phyloP scores from a whole-genome alignment of 257 asterid genomes.

The Solanum chmielewskii region DNA sequence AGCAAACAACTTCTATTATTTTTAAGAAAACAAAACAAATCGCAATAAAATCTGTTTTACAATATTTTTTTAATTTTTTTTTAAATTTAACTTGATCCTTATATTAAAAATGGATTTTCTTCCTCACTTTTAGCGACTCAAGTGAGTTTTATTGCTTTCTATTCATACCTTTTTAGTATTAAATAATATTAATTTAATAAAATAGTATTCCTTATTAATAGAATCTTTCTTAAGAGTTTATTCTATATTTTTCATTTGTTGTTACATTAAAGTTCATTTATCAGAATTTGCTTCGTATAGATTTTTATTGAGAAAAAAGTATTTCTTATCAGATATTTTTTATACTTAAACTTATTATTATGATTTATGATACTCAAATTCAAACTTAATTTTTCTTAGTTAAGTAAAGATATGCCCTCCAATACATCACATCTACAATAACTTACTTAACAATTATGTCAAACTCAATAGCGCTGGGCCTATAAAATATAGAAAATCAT shows the following conservation, averaged over 20 bases:
- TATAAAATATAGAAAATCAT: too few species aligned
- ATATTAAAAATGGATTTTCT: neutral
- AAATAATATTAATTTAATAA: too few species aligned
- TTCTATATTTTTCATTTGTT: too few species aligned
- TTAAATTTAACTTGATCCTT: neutral
- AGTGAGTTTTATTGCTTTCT: neutral
- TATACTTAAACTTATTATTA: too few species aligned
- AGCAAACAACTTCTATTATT: neutral
- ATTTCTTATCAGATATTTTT: fast-evolving
- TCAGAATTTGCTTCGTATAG: too few species aligned
- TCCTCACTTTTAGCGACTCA: neutral
- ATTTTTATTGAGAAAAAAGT: too few species aligned
- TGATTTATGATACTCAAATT: too few species aligned
- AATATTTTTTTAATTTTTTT: too few species aligned
- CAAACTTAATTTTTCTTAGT: too few species aligned
- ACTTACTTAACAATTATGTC: neutral
- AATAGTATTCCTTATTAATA: too few species aligned
- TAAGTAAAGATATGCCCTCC: neutral
- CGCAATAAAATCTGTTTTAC: neutral
- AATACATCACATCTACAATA: neutral
- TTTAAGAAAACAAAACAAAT: neutral
- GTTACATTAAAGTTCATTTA: too few species aligned
- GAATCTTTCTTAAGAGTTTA: too few species aligned
- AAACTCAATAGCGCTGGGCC: neutral
- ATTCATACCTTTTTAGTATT: neutral